These are phyloP conservation scores for Neurospora hispaniola DNA, from an alignment of 495 filamentous ascomycete species.

Conservation along the genomic window DNA sequence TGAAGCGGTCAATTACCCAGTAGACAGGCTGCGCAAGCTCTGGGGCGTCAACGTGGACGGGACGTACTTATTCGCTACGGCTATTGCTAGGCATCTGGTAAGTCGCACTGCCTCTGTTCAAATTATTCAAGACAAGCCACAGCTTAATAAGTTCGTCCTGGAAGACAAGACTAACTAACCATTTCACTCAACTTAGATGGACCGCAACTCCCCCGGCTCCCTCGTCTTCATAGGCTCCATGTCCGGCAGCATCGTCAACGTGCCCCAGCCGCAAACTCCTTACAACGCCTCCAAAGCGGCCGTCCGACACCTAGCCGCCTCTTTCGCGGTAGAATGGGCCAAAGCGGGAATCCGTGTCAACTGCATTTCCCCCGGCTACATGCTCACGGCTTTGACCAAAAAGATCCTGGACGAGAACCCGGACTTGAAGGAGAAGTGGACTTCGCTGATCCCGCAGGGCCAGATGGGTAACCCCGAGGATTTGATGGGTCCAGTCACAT, in stretches of 20 bases:
- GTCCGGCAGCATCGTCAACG: slow-evolving; percentile 84
- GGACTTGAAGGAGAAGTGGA: slow-evolving; percentile 79
- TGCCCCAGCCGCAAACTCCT: slow-evolving; percentile 86
- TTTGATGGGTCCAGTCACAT: slow-evolving; percentile 86
- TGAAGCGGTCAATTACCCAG: slow-evolving; percentile 76
- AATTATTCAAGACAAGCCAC: too few relatives aligned
- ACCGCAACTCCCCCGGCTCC: slow-evolving; percentile 63
- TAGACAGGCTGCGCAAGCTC: slow-evolving; percentile 80
- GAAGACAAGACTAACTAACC: too few relatives aligned
- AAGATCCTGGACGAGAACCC: slow-evolving; percentile 92
- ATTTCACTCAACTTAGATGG: slow-evolving; percentile 37
- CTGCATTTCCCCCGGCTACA: slow-evolving; percentile 85
- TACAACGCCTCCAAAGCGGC: slow-evolving; percentile 89
- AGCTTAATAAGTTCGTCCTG: too few relatives aligned
- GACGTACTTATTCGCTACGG: slow-evolving; percentile 79
- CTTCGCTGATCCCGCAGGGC: slow-evolving; percentile 76
- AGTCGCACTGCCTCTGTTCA: too few relatives aligned
- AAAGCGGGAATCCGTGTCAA: slow-evolving; percentile 77
- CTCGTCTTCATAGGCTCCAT: slow-evolving; percentile 95
- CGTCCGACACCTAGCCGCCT: slow-evolving; percentile 70
- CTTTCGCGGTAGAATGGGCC: slow-evolving; percentile 85
- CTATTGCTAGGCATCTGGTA: slow-evolving; percentile 68
- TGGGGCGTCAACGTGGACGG: slow-evolving; percentile 94
- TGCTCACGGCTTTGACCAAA: slow-evolving; percentile 90
- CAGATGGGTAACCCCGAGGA: slow-evolving; percentile 90